phyloP scores from a whole-genome alignment of 768 basidiomycete genomes.

The Termitomyces sp. region DNA sequence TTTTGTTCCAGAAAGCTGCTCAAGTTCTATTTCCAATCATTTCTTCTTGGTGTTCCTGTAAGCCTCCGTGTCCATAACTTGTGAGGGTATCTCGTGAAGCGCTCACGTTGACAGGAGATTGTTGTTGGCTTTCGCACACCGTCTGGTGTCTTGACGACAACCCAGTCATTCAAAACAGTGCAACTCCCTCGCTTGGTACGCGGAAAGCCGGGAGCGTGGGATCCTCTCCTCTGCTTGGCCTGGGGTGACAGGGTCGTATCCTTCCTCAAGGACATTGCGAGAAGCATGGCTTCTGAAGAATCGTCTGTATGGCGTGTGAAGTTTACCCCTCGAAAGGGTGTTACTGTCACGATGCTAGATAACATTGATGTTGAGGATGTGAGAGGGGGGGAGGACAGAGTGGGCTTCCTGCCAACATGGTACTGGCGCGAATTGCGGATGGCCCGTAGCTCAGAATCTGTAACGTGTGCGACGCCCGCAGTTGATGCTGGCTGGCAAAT shows the following conservation, averaged over 20 bases:
- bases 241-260: conserved; percentile 65
- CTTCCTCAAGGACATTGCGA: conserved; percentile 39
- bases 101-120: conserved; percentile 49
- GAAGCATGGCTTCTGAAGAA: conserved; percentile 17
- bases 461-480: background rate
- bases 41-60: conserved; percentile 87
- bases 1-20: conserved; percentile 64
- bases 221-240: conserved; percentile 64
- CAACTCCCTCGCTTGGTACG: conserved; percentile 75
- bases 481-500: conserved; percentile 19
- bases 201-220: conserved; percentile 71
- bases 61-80: conserved; percentile 18
- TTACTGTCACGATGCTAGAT: conserved; percentile 45
- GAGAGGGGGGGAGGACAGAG: conserved; percentile 58
- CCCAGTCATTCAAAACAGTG: conserved; percentile 72
- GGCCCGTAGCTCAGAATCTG: background rate
- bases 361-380: conserved; percentile 50
- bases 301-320: conserved; percentile 62
- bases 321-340: conserved; percentile 55
- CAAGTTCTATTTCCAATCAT: conserved; percentile 90
- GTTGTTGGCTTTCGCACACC: conserved; percentile 85
- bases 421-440: conserved; percentile 44
- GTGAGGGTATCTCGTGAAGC: background rate
- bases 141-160: conserved; percentile 57
- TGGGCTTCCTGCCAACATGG: conserved; percentile 77